Percentiles rank a stretch among this genome's conserved stretches.
phyloP scores from a whole-genome alignment of 306 rosid genomes.

The Hippophae tibetana region DNA sequence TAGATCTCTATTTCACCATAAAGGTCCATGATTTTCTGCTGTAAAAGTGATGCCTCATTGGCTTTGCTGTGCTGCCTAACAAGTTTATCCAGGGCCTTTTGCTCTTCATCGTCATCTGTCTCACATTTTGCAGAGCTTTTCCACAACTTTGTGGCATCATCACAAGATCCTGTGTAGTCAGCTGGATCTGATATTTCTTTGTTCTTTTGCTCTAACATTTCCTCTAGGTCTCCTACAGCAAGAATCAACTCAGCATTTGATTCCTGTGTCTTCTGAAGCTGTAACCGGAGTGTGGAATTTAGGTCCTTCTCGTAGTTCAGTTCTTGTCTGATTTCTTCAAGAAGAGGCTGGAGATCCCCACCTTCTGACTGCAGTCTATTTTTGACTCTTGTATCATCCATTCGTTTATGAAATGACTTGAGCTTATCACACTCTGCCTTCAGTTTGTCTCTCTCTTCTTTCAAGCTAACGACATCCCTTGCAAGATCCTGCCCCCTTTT shows the following conservation, averaged over 20 bases:
- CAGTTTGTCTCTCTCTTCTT: conserved; percentile 63
- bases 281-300: conserved; percentile 62
- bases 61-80: conserved; percentile 42
- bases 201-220: conserved; percentile 67
- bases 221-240: conserved; percentile 78
- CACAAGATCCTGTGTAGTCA: conserved; percentile 1
- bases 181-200: conserved; percentile 21
- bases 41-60: conserved; percentile 50
- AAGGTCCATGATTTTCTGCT: conserved; percentile 62
- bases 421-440: conserved; percentile 62
- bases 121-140: conserved; percentile 30
- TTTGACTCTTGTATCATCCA: conserved; percentile 42
- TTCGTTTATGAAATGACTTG: conserved; percentile 44
- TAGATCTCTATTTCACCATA: conserved; percentile 73
- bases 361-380: conserved; percentile 51
- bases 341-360: conserved; percentile 46
- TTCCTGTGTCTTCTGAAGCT: conserved; percentile 80
- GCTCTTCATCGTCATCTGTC: conserved; percentile 61
- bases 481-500: conserved; percentile 75
- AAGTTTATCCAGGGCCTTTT: conserved; percentile 64
- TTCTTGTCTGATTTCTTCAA: conserved; percentile 77
- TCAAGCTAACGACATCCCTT: conserved; percentile 57
- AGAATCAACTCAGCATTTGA: conserved; percentile 76
- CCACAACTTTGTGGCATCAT: conserved; percentile 27
- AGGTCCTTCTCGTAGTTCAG: conserved; percentile 66